Percentiles rank a stretch among this genome's conserved stretches.
Evolutionary conservation across 1,284 basidiomycete genomes (phyloP).

Genomic region (Cryptococcus sp.): DNA sequence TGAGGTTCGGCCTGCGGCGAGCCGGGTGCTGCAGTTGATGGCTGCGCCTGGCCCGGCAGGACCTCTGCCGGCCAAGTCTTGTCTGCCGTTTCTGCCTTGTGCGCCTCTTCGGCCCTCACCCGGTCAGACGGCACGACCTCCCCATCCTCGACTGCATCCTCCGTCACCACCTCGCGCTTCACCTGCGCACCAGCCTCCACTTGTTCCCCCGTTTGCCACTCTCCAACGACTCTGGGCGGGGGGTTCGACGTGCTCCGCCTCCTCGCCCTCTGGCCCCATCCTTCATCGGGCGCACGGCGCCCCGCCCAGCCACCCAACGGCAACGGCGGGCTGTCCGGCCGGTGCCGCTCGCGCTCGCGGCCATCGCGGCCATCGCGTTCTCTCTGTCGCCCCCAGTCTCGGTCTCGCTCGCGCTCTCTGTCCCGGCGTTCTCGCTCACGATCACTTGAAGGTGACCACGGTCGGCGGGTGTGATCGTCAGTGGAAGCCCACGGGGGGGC

Average conservation of each 20-base stretch:
- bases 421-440: constrained; percentile 18
- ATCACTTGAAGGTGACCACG: constrained; percentile 12
- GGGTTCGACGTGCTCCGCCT: constrained; percentile 11
- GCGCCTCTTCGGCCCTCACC: not conserved
- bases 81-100: not conserved
- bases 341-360: constrained; percentile 1
- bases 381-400: constrained; percentile 9
- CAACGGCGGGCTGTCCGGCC: constrained; percentile 3
- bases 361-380: constrained; percentile 10
- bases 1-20: too few species aligned
- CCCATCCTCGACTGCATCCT: not conserved
- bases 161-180: not conserved
- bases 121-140: not conserved
- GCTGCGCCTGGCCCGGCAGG: not conserved
- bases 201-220: constrained; percentile 1
- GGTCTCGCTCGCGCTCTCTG: constrained; percentile 19
- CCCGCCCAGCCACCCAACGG: not conserved
- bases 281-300: constrained; percentile 1
- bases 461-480: constrained; percentile 13
- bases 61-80: not conserved
- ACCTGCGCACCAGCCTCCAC: constrained; percentile 4
- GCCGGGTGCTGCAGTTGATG: too few species aligned
- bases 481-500: not conserved
- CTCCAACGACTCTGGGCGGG: not conserved
- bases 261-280: not conserved